Base-by-base conservation (phyloP, 78 protist genomes). In the Emiliania huxleyi region DNA sequence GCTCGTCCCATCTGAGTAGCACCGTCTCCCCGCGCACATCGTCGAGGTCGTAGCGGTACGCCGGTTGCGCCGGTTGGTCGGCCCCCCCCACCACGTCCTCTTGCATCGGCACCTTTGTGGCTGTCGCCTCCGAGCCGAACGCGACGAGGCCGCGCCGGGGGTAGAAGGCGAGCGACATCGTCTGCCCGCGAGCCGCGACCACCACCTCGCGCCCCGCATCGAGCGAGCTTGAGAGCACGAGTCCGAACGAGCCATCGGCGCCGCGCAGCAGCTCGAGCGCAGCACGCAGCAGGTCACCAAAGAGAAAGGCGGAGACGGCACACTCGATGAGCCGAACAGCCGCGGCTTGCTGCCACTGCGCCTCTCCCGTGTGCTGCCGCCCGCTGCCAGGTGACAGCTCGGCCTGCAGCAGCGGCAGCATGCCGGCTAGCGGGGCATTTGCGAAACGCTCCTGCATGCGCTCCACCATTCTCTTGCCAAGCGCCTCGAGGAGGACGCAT, bases 91-190 rank as follows among this genome's bases (percentile, higher is more conserved):
- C 62, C 29, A 15, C 29, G 62, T 26, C 37, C 75, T 62, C 33
- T 4, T 33, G 6, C 69, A 46, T 2, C 21, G 43, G 55, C 37
- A 26, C 92, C 69, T 40, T 73, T 48, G 42, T 56, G 5, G 93
- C 90, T 6, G 93, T 12, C 35, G 89, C 46, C 90, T 91, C 93
- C 40, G 93, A 91, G 75, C 93, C 93, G 73, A 49, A 91, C 48
- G 44, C 44, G 75, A 91, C 90, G 56, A 52, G 38, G 40, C 90
- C 89, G 43, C 1, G 38, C 48, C 0, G 29, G 75, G 75, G 81
- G 90, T 52, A 26, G 77, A 79, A 91, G 77, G 93, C 69, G n/a
- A 91, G n/a, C 29, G 40, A 29, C 93, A 91, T 91, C 37, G 93
- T 43, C 93, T 91, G 93, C 40, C 93, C 93, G 21, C 93, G 75